Conservation (phyloP, 208 protist genomes). For the Crithidia sp. region DNA sequence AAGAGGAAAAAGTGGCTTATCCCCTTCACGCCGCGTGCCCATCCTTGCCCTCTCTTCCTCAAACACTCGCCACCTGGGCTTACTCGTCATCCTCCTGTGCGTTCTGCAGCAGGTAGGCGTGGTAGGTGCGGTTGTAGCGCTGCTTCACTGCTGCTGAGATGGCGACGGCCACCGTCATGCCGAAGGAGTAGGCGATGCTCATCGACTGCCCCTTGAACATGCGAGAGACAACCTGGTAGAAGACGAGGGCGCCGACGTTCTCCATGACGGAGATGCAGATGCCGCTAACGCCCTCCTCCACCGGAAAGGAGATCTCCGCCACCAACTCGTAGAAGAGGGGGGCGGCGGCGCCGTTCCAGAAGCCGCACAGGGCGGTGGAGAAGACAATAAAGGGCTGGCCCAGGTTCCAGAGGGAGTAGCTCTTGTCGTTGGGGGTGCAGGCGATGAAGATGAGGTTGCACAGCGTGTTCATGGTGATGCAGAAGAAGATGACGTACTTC, state of each 20-base stretch:
- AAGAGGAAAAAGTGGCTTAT: too few relatives aligned
- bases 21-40: too few relatives aligned
- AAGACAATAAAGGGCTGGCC: constrained; percentile 75
- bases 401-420: constrained; percentile 71
- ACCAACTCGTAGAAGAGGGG: constrained; percentile 89
- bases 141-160: constrained; percentile 75
- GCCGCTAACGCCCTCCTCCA: constrained; percentile 86
- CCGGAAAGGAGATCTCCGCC: constrained; percentile 86
- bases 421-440: constrained; percentile 78
- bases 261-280: constrained; percentile 84
- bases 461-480: constrained; percentile 79
- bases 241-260: constrained; percentile 81
- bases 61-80: not conserved
- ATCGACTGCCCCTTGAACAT: constrained; percentile 77
- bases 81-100: constrained; percentile 20
- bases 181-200: constrained; percentile 85
- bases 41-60: too few relatives aligned
- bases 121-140: constrained; percentile 84
- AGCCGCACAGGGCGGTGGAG: constrained; percentile 77
- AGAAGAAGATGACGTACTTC: constrained; percentile 92
- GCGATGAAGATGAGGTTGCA: constrained; percentile 83
- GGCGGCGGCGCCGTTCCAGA: constrained; percentile 87
- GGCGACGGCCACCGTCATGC: constrained; percentile 79
- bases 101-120: constrained; percentile 50
- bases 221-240: constrained; percentile 81